A percentile compares a stretch with the other conserved stretches of the same genome.
These are phyloP conservation scores for Botryotinia globosa DNA, from an alignment of 2,329 filamentous ascomycete genomes.

Conservation along the genomic window DNA sequence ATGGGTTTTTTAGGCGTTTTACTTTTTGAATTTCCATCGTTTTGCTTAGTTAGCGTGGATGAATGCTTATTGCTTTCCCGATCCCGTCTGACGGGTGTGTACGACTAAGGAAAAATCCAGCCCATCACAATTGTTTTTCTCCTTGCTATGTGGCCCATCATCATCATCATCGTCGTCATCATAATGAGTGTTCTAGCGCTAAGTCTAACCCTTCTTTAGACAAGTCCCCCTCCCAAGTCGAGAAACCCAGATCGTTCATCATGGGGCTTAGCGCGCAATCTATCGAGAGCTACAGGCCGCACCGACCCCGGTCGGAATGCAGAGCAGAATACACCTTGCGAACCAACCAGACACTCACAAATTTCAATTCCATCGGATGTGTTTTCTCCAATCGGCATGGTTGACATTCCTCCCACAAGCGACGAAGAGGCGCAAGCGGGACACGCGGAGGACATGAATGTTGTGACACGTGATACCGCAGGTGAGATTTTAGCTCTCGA, in stretches of 20 bases:
- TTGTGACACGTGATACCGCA: constrained; percentile 18
- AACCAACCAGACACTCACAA: constrained; percentile 10
- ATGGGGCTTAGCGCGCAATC: constrained; percentile 41
- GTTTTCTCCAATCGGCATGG: constrained; percentile 3
- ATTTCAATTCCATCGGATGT: constrained; percentile 1
- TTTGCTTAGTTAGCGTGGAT: constrained; percentile 33
- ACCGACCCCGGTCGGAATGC: not conserved
- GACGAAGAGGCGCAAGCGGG: not conserved
- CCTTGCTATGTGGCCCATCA: constrained; percentile 33
- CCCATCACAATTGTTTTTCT: constrained; percentile 32
- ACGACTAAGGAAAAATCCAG: constrained; percentile 38
- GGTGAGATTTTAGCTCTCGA: constrained; percentile 25
- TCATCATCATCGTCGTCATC: constrained; percentile 2
- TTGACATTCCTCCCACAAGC: not conserved
- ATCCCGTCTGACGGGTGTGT: constrained; percentile 38
- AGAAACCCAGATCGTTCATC: constrained; percentile 44
- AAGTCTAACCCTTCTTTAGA: constrained; percentile 39
- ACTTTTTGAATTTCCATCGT: constrained; percentile 27
- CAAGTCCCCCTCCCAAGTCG: constrained; percentile 39
- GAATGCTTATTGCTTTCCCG: constrained; percentile 28
- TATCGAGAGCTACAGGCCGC: constrained; percentile 12
- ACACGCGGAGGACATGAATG: constrained; percentile 4
- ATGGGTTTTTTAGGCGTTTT: constrained; percentile 34
- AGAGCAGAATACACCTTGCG: constrained; percentile 3
- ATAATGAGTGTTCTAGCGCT: constrained; percentile 36